Conservation (phyloP, 192 early-diverging fungal genomes). For the Linderina pennispora region DNA sequence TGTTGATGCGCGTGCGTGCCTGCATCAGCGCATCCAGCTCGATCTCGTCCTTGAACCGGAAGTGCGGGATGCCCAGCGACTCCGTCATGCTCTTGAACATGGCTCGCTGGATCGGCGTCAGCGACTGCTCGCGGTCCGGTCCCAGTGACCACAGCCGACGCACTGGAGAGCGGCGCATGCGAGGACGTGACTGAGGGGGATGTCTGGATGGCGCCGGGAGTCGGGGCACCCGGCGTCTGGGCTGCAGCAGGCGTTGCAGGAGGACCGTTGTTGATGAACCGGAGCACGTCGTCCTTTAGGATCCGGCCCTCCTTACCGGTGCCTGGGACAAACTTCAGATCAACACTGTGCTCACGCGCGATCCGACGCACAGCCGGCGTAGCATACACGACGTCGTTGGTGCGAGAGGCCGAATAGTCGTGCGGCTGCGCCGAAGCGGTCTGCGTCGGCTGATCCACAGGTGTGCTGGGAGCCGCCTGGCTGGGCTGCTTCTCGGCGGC, state of each 20-base stretch:
- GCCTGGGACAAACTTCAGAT: constrained; percentile 65
- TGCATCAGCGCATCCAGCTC: constrained; percentile 61
- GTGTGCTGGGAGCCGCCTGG: background rate
- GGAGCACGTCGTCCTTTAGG: constrained; percentile 87
- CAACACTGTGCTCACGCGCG: constrained; percentile 72
- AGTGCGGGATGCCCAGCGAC: constrained; percentile 89
- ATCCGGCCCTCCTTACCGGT: constrained; percentile 82
- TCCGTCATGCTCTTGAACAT: constrained; percentile 97
- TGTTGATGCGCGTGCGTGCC: constrained; percentile 64
- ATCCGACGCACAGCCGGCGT: constrained; percentile 88
- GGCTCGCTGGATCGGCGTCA: constrained; percentile 85
- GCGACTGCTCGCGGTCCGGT: constrained; percentile 55
- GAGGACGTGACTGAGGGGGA: constrained; percentile 16
- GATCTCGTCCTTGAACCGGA: constrained; percentile 91
- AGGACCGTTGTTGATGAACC: constrained; percentile 5
- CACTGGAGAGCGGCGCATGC: constrained; percentile 14
- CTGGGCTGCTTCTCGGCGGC: background rate
- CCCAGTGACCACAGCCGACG: constrained; percentile 14
- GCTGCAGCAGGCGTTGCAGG: constrained; percentile 1
- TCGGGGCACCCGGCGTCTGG: constrained; percentile 11
- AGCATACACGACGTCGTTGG: constrained; percentile 52
- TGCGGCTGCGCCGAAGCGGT: background rate
- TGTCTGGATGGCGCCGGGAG: constrained; percentile 32
- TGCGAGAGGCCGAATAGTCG: constrained; percentile 22
- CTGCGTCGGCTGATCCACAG: background rate